Conservation (phyloP, 805 yeast genomes). For the Kockiozyma suomiensis region DNA sequence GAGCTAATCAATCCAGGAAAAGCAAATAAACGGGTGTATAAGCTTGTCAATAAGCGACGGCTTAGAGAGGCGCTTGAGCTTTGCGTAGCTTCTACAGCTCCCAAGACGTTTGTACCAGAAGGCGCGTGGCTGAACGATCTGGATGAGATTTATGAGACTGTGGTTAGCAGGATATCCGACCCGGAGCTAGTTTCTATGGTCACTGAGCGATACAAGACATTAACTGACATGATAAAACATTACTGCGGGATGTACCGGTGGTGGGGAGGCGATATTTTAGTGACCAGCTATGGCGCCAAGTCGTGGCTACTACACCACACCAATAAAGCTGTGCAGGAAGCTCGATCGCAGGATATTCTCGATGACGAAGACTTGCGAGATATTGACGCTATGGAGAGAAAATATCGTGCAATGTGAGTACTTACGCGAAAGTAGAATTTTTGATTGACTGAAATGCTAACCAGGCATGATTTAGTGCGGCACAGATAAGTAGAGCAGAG, state of each 20-base stretch:
- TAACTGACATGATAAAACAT: background rate
- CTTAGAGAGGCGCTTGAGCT: background rate
- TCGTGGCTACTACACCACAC: background rate
- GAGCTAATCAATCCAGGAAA: background rate
- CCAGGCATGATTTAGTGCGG: too few relatives aligned
- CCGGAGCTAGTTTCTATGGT: background rate
- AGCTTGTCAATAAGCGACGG: background rate
- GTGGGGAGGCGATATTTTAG: background rate
- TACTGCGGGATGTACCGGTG: background rate
- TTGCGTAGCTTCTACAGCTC: background rate
- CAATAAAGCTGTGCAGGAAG: background rate
- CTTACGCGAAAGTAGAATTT: too few relatives aligned
- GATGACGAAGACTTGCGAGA: background rate
- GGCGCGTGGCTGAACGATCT: background rate
- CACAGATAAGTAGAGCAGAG: too few relatives aligned
- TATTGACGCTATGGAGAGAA: background rate
- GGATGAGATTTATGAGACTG: background rate
- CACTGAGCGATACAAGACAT: background rate
- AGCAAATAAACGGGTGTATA: background rate
- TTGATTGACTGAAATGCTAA: too few relatives aligned
- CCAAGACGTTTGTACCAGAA: background rate
- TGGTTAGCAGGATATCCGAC: background rate
- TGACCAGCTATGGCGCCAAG: background rate
- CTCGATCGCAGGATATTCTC: background rate
- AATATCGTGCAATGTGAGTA: background rate